Evolutionary conservation across 1,139 yeast genomes (phyloP).

Genomic region (Yamadazyma buinensis): DNA sequence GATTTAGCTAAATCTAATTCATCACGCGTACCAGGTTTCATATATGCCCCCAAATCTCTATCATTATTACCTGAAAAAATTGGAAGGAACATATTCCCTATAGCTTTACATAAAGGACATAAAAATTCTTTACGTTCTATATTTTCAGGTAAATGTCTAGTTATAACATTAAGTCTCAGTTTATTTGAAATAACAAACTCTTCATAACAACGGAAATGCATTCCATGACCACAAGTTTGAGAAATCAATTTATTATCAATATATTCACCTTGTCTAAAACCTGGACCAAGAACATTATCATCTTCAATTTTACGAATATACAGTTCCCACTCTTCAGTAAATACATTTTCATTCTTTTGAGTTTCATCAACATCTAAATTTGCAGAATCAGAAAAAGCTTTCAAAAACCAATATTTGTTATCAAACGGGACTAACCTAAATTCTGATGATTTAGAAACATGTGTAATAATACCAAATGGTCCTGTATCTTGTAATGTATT

Average conservation of each 20-base stretch:
- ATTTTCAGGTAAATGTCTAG: slow-evolving; percentile 79
- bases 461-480: slow-evolving; percentile 71
- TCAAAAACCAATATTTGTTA: slow-evolving; percentile 62
- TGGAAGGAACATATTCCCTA: slow-evolving; percentile 83
- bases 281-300: slow-evolving; percentile 61
- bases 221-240: slow-evolving; percentile 91
- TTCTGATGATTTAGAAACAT: slow-evolving; percentile 56
- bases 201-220: slow-evolving; percentile 77
- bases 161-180: slow-evolving; percentile 64
- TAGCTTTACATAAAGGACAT: slow-evolving; percentile 88
- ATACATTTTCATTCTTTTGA: slow-evolving; percentile 19
- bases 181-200: slow-evolving; percentile 52
- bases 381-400: slow-evolving; percentile 53
- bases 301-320: slow-evolving; percentile 36
- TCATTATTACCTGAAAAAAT: slow-evolving; percentile 48
- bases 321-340: slow-evolving; percentile 31
- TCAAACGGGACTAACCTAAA: slow-evolving; percentile 63
- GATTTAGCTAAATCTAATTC: slow-evolving; percentile 10
- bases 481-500: slow-evolving; percentile 70
- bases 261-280: slow-evolving; percentile 47
- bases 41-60: slow-evolving; percentile 23
- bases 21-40: slow-evolving; percentile 12
- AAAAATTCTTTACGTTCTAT: slow-evolving; percentile 67
- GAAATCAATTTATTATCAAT: slow-evolving; percentile 52
- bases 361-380: slow-evolving; percentile 45